Conservation (phyloP, 352 stramenopile species). For the Pythium aristosporum region DNA sequence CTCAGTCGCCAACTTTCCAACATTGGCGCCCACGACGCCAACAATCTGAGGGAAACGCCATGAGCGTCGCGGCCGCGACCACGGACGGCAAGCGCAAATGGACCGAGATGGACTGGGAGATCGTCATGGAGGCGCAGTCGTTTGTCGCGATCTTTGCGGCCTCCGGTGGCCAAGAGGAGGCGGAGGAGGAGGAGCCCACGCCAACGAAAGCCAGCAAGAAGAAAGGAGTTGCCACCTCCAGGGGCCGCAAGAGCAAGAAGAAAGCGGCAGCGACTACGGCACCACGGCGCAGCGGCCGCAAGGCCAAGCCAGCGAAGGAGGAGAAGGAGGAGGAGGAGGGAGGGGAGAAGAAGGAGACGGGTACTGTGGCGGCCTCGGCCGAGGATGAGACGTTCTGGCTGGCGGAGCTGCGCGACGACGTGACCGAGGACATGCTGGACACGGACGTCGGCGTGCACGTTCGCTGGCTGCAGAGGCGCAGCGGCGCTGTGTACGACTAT, state of each 20-base stretch:
- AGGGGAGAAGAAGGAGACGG: conserved; percentile 8
- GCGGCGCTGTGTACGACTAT: conserved; percentile 37
- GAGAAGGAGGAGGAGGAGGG: not conserved
- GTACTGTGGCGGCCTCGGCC: not conserved
- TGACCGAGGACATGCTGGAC: conserved; percentile 71
- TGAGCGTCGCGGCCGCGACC: not conserved
- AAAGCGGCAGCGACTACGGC: not conserved
- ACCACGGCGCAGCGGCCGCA: conserved; percentile 7
- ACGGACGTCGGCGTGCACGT: conserved; percentile 48
- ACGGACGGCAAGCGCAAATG: conserved; percentile 57
- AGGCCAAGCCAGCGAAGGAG: not conserved
- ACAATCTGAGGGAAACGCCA: conserved; percentile 3
- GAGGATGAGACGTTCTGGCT: conserved; percentile 58
- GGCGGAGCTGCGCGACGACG: conserved; percentile 70
- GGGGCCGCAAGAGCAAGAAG: conserved; percentile 11
- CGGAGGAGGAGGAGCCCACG: conserved; percentile 15
- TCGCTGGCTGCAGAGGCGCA: conserved; percentile 58
- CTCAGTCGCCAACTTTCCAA: conserved; percentile 19
- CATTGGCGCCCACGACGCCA: not conserved
- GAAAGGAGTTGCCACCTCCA: conserved; percentile 11
- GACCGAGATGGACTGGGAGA: conserved; percentile 66
- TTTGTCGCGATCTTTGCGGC: conserved; percentile 64
- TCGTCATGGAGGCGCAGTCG: conserved; percentile 58
- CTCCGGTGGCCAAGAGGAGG: conserved; percentile 11
- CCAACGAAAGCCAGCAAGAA: conserved; percentile 18